A percentile compares a stretch with the other conserved stretches of the same genome.
phyloP scores from a whole-genome alignment of 345 rosid species.

The Excoecaria agallocha region DNA sequence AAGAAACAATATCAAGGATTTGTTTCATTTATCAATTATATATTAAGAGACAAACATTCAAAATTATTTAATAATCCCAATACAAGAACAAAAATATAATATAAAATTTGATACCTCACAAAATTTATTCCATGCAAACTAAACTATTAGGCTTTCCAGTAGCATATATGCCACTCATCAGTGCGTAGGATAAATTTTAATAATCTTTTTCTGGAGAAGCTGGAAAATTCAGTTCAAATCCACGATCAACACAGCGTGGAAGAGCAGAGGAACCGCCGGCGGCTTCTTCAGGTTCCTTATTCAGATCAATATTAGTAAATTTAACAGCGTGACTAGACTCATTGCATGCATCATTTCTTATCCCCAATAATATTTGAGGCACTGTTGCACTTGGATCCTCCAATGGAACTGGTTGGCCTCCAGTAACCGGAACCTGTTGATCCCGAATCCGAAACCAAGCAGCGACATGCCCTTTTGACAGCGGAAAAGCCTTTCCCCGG shows the following conservation, averaged over 20 bases:
- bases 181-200: too few relatives aligned
- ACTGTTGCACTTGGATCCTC: constrained; percentile 9
- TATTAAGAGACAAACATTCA: too few relatives aligned
- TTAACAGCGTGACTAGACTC: not conserved
- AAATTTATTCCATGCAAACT: too few relatives aligned
- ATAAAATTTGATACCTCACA: too few relatives aligned
- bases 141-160: too few relatives aligned
- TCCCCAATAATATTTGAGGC: too few relatives aligned
- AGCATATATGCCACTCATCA: too few relatives aligned
- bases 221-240: constrained; percentile 5
- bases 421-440: not conserved
- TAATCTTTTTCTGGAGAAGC: not conserved
- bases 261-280: not conserved
- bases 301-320: not conserved
- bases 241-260: not conserved
- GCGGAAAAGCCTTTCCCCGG: constrained; percentile 18
- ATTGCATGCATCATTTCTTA: too few relatives aligned
- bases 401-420: not conserved
- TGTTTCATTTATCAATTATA: too few relatives aligned
- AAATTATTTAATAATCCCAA: too few relatives aligned
- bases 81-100: too few relatives aligned
- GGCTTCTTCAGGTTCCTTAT: not conserved
- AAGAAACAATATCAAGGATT: too few relatives aligned
- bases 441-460: not conserved
- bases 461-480: not conserved